Conservation (phyloP, 768 basidiomycete species). For the Paxillus ammoniavirescens region DNA sequence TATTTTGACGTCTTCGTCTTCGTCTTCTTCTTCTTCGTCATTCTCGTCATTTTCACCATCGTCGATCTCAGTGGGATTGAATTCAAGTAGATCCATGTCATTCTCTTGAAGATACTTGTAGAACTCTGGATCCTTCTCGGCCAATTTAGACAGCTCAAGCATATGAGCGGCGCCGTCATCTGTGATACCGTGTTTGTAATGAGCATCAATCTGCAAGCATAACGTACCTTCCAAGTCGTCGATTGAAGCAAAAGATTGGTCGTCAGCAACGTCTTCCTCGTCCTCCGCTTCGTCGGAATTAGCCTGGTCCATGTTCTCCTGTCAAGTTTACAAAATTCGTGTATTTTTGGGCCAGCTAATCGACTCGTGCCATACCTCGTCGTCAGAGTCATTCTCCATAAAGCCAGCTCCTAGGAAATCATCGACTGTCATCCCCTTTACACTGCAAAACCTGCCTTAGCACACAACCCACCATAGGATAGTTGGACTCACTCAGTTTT, state of each 20-base stretch:
- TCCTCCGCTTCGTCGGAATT: constrained; percentile 40
- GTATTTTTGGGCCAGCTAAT: not conserved
- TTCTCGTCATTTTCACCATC: constrained; percentile 53
- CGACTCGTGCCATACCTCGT: constrained; percentile 33
- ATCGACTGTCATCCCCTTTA: constrained; percentile 64
- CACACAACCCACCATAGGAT: not conserved
- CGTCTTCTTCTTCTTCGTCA: constrained; percentile 49
- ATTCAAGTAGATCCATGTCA: constrained; percentile 86
- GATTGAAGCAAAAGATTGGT: constrained; percentile 73
- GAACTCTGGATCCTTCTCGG: constrained; percentile 98
- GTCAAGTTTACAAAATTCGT: constrained; percentile 14
- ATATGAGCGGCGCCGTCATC: constrained; percentile 77
- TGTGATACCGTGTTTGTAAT: constrained; percentile 22
- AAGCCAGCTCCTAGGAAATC: constrained; percentile 72
- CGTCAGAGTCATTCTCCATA: constrained; percentile 61
- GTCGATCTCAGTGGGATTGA: constrained; percentile 49
- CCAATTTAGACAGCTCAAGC: constrained; percentile 80
- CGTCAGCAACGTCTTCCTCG: constrained; percentile 44
- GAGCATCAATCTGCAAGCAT: not conserved
- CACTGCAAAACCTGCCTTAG: constrained; percentile 10
- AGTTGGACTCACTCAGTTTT: constrained; percentile 11
- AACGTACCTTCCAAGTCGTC: constrained; percentile 70
- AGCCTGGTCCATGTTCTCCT: constrained; percentile 25
- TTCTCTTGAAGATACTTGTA: constrained; percentile 98
- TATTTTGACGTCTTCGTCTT: constrained; percentile 39